Percentiles rank a stretch among this genome's conserved stretches.
These are phyloP conservation scores for Fusarium drepaniforme DNA, from an alignment of 2,329 filamentous ascomycete species.

Conservation along the genomic window DNA sequence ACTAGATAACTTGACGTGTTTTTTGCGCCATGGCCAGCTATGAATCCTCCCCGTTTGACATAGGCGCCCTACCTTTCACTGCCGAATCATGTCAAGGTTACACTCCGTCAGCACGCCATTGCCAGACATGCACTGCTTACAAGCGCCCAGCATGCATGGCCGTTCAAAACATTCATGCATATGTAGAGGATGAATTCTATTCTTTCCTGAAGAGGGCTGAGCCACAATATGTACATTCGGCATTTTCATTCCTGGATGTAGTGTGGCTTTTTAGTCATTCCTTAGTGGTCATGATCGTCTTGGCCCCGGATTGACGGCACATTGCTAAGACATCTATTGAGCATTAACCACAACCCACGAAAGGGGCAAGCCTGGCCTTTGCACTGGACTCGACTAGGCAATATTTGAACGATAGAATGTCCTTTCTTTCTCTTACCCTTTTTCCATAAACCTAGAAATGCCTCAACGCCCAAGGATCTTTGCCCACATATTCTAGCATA, in stretches of 20 bases:
- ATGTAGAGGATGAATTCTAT: not conserved
- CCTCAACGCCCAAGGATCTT: not conserved
- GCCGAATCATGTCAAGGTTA: not conserved
- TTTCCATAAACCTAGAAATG: not conserved
- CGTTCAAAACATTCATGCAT: not conserved
- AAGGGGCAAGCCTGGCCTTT: not conserved
- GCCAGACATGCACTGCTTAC: not conserved
- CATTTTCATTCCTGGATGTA: not conserved
- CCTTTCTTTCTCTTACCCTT: accelerated
- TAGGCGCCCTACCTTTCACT: not conserved
- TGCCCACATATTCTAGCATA: not conserved
- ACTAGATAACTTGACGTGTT: not conserved
- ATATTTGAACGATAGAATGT: not conserved
- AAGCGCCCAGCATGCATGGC: not conserved
- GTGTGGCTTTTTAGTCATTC: not conserved
- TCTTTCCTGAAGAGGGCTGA: not conserved
- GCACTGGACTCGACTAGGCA: not conserved
- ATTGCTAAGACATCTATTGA: not conserved
- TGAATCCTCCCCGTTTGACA: not conserved
- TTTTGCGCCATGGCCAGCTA: not conserved
- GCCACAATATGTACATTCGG: not conserved
- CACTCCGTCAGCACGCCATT: not conserved
- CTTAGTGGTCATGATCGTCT: not conserved
- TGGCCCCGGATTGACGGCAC: not conserved
- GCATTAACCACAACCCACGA: not conserved